These are phyloP conservation scores for Thalassiosira delicatula DNA, from an alignment of 352 stramenopile genomes.

Conservation along the genomic window DNA sequence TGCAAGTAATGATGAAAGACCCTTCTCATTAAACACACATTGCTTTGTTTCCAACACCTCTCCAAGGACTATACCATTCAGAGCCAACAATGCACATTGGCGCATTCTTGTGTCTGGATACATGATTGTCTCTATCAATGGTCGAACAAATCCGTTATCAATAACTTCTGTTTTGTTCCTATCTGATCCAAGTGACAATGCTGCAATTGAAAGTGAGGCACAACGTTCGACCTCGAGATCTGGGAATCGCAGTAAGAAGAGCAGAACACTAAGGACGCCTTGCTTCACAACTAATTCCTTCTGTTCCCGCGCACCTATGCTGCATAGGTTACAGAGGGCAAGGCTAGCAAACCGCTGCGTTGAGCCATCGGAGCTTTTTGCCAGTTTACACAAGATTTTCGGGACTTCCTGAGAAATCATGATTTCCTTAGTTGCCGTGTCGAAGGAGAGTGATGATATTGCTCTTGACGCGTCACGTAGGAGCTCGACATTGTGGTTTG, in stretches of 20 bases:
- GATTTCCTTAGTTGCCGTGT: constrained; percentile 86
- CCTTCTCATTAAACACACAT: constrained; percentile 89
- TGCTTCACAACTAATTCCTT: constrained; percentile 91
- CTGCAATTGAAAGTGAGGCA: constrained; percentile 90
- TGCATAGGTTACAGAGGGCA: constrained; percentile 92
- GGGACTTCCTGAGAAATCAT: constrained; percentile 87
- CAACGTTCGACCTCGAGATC: constrained; percentile 96
- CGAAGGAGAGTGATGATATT: constrained; percentile 90
- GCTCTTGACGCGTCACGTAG: constrained; percentile 91
- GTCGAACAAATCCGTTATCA: constrained; percentile 90
- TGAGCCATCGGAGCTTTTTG: constrained; percentile 90
- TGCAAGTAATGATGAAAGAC: constrained; percentile 88
- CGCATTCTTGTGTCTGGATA: constrained; percentile 94
- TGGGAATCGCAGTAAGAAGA: constrained; percentile 93
- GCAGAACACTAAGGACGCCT: constrained; percentile 90
- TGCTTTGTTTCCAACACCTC: constrained; percentile 89
- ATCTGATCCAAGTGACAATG: constrained; percentile 90
- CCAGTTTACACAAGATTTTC: constrained; percentile 91
- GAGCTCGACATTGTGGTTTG: constrained; percentile 91
- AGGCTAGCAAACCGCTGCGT: constrained; percentile 94
- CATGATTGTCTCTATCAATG: constrained; percentile 90
- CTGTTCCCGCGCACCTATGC: constrained; percentile 80
- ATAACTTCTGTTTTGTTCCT: constrained; percentile 91
- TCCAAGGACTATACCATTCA: constrained; percentile 91
- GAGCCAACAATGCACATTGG: constrained; percentile 89